These are phyloP conservation scores for Gossypium gossypioides DNA, from an alignment of 441 rosid genomes.

Conservation along the genomic window DNA sequence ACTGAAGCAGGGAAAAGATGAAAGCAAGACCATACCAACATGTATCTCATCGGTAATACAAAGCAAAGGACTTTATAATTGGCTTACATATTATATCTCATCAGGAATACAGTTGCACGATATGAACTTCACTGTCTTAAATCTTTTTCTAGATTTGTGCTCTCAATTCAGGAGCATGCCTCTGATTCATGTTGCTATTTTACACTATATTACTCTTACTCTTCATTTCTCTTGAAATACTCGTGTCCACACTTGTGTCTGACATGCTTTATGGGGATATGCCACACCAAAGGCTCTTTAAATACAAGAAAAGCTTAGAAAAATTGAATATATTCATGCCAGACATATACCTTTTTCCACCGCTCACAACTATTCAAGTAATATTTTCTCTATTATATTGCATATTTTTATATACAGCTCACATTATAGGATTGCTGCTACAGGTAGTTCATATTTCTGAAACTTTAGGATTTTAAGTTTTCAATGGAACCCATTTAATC, in stretches of 20 bases:
- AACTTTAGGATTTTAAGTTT: not conserved
- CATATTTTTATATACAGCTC: not conserved
- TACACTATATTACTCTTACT: conserved; percentile 7
- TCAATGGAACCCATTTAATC: not conserved
- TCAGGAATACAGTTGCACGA: not conserved
- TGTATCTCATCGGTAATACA: conserved; percentile 54
- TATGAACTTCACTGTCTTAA: not conserved
- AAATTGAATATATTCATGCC: not conserved
- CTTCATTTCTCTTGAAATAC: not conserved
- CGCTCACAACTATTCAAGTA: not conserved
- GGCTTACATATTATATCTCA: not conserved
- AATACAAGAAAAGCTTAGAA: not conserved
- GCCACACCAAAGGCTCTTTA: not conserved
- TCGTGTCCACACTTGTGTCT: not conserved
- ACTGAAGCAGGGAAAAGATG: conserved; percentile 42
- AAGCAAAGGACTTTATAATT: not conserved
- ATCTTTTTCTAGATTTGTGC: not conserved
- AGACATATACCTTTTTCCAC: not conserved
- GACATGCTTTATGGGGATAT: not conserved
- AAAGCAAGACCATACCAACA: conserved; percentile 34
- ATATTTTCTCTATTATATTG: not conserved
- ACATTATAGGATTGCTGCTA: not conserved
- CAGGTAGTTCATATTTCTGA: not conserved
- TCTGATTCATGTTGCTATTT: not conserved
- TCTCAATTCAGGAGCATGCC: not conserved